Evolutionary conservation across 495 filamentous ascomycete species (phyloP).

Genomic region (Penicillium argentinense): DNA sequence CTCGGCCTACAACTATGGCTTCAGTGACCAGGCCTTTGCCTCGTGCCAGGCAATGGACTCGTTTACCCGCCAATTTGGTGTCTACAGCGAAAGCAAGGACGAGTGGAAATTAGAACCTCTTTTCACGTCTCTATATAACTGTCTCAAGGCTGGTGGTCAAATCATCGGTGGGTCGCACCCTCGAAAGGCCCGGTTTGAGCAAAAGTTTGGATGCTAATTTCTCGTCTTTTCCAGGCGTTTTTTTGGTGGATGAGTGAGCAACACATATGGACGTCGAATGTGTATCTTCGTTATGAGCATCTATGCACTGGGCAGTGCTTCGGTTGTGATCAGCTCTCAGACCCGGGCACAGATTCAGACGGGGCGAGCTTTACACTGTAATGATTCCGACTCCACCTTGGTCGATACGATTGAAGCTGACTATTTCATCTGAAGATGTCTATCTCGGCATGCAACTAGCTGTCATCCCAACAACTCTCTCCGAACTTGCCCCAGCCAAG

Average conservation of each 20-base stretch:
- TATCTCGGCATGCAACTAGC: conserved; percentile 42
- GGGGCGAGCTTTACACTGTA: conserved; percentile 33
- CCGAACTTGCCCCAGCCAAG: conserved; percentile 35
- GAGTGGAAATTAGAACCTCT: conserved; percentile 20
- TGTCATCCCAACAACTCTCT: conserved; percentile 27
- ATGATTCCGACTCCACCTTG: not conserved
- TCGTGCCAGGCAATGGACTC: conserved; percentile 34
- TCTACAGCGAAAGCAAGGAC: conserved; percentile 19
- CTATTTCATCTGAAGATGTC: conserved; percentile 4
- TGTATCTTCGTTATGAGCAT: conserved; percentile 36
- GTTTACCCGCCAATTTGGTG: conserved; percentile 31
- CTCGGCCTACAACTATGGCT: conserved; percentile 37
- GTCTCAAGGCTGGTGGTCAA: conserved; percentile 33
- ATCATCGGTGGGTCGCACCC: conserved; percentile 7
- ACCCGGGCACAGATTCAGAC: conserved; percentile 30
- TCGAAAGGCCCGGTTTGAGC: not conserved
- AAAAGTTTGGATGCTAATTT: not conserved
- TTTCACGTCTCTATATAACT: conserved; percentile 33
- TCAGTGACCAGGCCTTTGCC: conserved; percentile 34
- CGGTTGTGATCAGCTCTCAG: conserved; percentile 30
- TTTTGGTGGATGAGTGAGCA: conserved; percentile 30
- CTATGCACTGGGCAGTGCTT: conserved; percentile 32
- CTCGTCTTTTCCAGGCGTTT: conserved; percentile 14
- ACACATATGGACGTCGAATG: conserved; percentile 32
- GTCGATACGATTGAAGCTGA: not conserved